These are phyloP conservation scores for Wickerhamomyces strasburgensis DNA, from an alignment of 805 yeast genomes.

Conservation along the genomic window DNA sequence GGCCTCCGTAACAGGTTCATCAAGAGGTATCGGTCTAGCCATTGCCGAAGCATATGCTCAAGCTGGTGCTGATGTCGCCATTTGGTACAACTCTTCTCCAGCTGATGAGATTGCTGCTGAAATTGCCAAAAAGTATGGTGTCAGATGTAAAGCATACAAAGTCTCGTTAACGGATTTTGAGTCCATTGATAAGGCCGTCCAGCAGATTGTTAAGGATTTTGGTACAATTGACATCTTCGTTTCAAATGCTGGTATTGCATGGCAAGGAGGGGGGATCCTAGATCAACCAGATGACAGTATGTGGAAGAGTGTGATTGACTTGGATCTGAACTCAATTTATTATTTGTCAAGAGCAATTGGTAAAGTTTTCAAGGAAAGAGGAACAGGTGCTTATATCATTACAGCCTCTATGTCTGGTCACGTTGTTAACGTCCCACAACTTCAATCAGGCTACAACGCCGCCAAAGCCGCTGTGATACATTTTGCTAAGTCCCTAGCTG, in stretches of 20 bases:
- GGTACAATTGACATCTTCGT: constrained; percentile 74
- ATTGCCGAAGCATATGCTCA: constrained; percentile 83
- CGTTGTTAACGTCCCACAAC: constrained; percentile 82
- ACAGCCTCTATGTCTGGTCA: constrained; percentile 91
- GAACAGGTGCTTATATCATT: constrained; percentile 71
- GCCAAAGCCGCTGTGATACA: constrained; percentile 83
- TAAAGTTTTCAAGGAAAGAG: constrained; percentile 64
- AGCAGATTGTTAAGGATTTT: constrained; percentile 55
- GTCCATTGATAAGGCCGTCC: constrained; percentile 27
- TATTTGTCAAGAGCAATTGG: constrained; percentile 78
- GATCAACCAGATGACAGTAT: constrained; percentile 41
- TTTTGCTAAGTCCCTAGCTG: constrained; percentile 70
- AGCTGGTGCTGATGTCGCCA: constrained; percentile 83
- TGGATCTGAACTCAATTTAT: constrained; percentile 77
- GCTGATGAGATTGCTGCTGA: constrained; percentile 39
- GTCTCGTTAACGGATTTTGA: constrained; percentile 29
- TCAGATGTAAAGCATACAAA: constrained; percentile 55
- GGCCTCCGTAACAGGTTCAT: constrained; percentile 80
- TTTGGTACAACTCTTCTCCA: constrained; percentile 27
- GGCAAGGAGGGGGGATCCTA: constrained; percentile 61
- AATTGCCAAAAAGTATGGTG: constrained; percentile 57
- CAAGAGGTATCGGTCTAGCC: constrained; percentile 78
- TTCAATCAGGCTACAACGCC: constrained; percentile 82
- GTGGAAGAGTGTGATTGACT: constrained; percentile 69
- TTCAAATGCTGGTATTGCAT: constrained; percentile 87